phyloP scores from a whole-genome alignment of 2,329 filamentous ascomycete genomes.

The Colletotrichum sp. region DNA sequence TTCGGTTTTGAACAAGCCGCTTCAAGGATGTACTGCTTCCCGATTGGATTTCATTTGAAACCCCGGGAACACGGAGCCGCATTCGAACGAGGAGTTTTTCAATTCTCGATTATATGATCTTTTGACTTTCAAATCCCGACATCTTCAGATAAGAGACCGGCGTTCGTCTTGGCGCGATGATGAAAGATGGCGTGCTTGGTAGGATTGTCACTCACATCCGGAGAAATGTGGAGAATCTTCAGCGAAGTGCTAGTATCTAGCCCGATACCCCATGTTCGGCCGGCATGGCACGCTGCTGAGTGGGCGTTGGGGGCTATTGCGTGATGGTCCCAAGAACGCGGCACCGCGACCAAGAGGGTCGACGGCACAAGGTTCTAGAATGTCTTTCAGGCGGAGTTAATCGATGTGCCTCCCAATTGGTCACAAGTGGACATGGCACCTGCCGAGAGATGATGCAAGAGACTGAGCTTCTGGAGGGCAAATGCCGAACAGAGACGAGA shows the following conservation, averaged over 20 bases:
- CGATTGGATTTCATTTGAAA: neutral
- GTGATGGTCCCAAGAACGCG: slow-evolving; percentile 6
- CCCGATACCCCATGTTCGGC: neutral
- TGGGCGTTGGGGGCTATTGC: neutral
- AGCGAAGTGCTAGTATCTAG: neutral
- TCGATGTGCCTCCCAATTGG: neutral
- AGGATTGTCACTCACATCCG: neutral
- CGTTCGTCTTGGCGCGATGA: slow-evolving; percentile 14
- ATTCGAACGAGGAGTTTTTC: neutral
- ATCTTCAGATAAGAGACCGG: neutral
- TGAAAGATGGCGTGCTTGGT: slow-evolving; percentile 13
- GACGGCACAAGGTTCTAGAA: neutral
- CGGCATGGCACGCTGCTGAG: neutral
- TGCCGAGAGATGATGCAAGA: slow-evolving; percentile 2
- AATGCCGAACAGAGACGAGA: neutral
- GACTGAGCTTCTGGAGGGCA: neutral
- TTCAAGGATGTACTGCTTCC: neutral
- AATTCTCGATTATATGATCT: neutral
- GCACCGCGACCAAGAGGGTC: neutral
- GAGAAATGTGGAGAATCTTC: neutral
- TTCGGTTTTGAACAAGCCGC: neutral
- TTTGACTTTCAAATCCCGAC: slow-evolving; percentile 3
- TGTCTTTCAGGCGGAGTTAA: neutral
- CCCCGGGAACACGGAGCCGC: neutral
- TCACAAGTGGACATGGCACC: neutral